A percentile compares a stretch with the other conserved stretches of the same genome.
Conservation (phyloP, 257 asterid genomes). For the Solanum pinnatisectum region DNA sequence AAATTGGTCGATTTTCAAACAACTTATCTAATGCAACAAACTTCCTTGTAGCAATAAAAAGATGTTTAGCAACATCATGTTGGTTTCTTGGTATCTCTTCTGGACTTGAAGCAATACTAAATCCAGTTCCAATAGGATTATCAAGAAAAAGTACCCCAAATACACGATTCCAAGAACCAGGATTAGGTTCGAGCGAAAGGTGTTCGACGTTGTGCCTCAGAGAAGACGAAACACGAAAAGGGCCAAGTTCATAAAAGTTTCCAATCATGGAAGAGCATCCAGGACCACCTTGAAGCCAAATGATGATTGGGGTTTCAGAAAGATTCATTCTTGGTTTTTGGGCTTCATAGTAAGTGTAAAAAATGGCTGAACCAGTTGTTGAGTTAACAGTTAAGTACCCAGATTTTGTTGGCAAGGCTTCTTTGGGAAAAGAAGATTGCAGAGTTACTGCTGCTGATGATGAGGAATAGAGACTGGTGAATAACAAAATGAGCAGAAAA, state of each 20-base stretch:
- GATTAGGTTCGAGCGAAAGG: slow-evolving; percentile 37
- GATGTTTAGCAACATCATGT: slow-evolving; percentile 57
- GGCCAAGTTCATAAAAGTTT: slow-evolving; percentile 72
- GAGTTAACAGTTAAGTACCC: slow-evolving; percentile 70
- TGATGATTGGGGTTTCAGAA: slow-evolving; percentile 42
- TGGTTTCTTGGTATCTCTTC: slow-evolving; percentile 67
- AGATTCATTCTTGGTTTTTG: slow-evolving; percentile 18
- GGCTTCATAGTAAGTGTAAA: slow-evolving; percentile 71
- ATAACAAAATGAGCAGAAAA: neutral
- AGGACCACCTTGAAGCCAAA: slow-evolving; percentile 94
- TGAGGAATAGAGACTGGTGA: neutral
- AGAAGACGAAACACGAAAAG: slow-evolving; percentile 43
- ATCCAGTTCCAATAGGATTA: slow-evolving; percentile 75
- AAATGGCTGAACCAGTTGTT: slow-evolving; percentile 62
- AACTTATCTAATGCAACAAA: slow-evolving; percentile 32
- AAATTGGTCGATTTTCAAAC: slow-evolving; percentile 49
- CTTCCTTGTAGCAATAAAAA: slow-evolving; percentile 39
- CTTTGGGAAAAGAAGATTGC: slow-evolving; percentile 30
- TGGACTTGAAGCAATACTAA: slow-evolving; percentile 48
- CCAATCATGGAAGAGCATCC: slow-evolving; percentile 82
- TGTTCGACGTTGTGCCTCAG: slow-evolving; percentile 5
- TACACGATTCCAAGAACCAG: slow-evolving; percentile 69
- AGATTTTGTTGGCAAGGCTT: slow-evolving; percentile 66
- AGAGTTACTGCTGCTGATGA: slow-evolving; percentile 1
- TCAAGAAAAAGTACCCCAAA: slow-evolving; percentile 73